Evolutionary conservation across 2,329 filamentous ascomycete genomes (phyloP).

Genomic region (Berkeleyomyces rouxiae): DNA sequence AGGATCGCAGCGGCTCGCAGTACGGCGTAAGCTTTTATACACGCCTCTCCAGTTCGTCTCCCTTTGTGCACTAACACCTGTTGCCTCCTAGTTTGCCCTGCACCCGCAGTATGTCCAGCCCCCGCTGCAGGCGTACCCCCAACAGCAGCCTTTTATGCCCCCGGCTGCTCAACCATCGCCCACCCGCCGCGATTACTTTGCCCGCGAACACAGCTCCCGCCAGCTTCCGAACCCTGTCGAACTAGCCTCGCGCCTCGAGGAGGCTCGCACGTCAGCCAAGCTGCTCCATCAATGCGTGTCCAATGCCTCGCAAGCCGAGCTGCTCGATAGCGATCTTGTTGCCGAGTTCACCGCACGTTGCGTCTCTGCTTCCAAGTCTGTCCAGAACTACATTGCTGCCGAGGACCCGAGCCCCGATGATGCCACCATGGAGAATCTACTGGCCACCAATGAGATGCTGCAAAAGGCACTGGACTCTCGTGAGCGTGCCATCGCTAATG

Average conservation of each 20-base stretch:
- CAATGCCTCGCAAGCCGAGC: conserved; percentile 60
- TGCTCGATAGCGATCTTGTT: conserved; percentile 72
- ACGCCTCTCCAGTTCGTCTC: neutral
- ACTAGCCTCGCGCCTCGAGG: conserved; percentile 68
- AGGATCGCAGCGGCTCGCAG: conserved; percentile 30
- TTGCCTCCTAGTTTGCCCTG: neutral
- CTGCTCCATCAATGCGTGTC: conserved; percentile 84
- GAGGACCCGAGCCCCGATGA: conserved; percentile 73
- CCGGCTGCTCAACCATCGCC: conserved; percentile 17
- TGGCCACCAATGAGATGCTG: conserved; percentile 87
- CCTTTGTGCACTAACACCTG: neutral
- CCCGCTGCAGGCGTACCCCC: neutral
- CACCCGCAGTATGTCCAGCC: neutral
- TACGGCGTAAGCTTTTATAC: conserved; percentile 27
- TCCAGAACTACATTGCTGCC: conserved; percentile 72
- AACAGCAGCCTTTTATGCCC: conserved; percentile 15
- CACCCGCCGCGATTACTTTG: conserved; percentile 39
- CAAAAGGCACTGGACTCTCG: conserved; percentile 69
- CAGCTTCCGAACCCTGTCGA: conserved; percentile 54
- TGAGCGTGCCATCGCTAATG: conserved; percentile 58
- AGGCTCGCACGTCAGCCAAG: conserved; percentile 79
- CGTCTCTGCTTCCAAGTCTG: conserved; percentile 58
- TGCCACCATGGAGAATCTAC: conserved; percentile 80
- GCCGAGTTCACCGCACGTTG: conserved; percentile 85
- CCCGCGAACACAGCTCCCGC: conserved; percentile 31